Percentiles rank a stretch among this genome's conserved stretches.
These are phyloP conservation scores for Albizia julibrissin DNA, from an alignment of 306 rosid genomes.

Conservation along the genomic window DNA sequence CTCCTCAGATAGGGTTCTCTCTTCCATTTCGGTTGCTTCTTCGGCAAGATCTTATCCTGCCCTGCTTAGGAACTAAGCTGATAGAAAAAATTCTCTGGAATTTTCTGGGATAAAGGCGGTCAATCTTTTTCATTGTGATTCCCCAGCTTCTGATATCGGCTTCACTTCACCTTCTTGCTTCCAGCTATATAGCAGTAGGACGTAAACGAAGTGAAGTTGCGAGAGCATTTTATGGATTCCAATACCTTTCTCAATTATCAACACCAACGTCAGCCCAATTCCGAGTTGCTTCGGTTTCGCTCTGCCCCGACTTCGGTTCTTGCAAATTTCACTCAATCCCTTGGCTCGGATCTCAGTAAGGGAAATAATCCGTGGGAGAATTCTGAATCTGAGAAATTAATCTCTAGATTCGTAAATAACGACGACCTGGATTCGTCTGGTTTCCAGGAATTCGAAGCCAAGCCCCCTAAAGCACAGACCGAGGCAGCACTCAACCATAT, in stretches of 20 bases:
- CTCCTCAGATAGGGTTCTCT: not conserved
- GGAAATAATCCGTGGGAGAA: not conserved
- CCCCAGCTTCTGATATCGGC: constrained; percentile 37
- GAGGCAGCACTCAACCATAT: constrained; percentile 20
- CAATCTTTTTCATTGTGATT: constrained; percentile 25
- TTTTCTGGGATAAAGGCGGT: constrained; percentile 36
- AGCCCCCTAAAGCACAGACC: constrained; percentile 26
- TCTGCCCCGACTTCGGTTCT: constrained; percentile 62
- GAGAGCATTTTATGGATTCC: constrained; percentile 58
- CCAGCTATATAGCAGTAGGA: not conserved
- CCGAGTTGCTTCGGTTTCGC: constrained; percentile 75
- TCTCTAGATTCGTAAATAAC: constrained; percentile 4
- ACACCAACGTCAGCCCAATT: constrained; percentile 44
- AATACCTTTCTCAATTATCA: constrained; percentile 44
- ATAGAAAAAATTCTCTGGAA: constrained; percentile 36
- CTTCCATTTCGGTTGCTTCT: constrained; percentile 51
- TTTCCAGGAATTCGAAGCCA: constrained; percentile 42
- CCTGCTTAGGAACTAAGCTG: constrained; percentile 63
- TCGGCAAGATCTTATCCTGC: constrained; percentile 61
- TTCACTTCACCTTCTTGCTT: not conserved
- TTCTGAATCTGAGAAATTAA: not conserved
- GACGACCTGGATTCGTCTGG: constrained; percentile 36
- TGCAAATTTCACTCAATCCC: constrained; percentile 37
- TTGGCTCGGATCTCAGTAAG: constrained; percentile 24
- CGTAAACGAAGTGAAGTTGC: not conserved